Evolutionary conservation across 768 basidiomycete genomes (phyloP), one percentile per base, ranked within the genome.

Genomic region (Naganishia vishniacii): DNA sequence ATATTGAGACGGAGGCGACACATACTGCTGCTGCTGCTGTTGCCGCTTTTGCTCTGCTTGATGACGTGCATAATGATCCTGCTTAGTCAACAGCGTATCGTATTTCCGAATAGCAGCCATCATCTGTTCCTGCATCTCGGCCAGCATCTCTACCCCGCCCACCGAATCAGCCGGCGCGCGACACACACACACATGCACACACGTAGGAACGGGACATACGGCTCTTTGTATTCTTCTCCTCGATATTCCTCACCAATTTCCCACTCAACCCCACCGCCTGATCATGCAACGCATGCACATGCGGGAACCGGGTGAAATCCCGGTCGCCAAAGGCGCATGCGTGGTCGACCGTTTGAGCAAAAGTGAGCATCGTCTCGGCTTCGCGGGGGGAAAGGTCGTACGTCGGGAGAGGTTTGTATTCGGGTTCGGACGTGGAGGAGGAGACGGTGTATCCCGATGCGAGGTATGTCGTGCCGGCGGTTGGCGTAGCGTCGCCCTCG

Each of bases 101-200:
- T 97, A 98, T 3, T 95, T 79, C 73, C 88, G 87, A 47, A 97
- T 91, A 0, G 90, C 91, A 75, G 94, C 85, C 0, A 90, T 88
- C 11, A 99, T 78, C 77, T 97, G 94, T 48, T 88, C 87, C 70
- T 97, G 88, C 91, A 98, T 97, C 51, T 97, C 92, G 7, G 85
- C 81, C 37, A 99, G 80, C 73, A 93, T 81, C 76, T 92, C 92
- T 91, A 65, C 11, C 48, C 51, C 23, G 42, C 4, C 20, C 20
- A 32, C n/a, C n/a, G 18, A 45, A 26, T 37, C n/a, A n/a, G n/a
- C n/a, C n/a, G n/a, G n/a, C n/a, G n/a, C n/a, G n/a, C n/a, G n/a
- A n/a, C n/a, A n/a, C n/a, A n/a, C n/a, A n/a, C n/a, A n/a, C n/a
- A n/a, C n/a, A n/a, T n/a, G n/a, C n/a, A 23, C 4, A 32, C 25